These are phyloP conservation scores for Phylloporus sp. DNA, from an alignment of 1,284 basidiomycete species.

Conservation along the genomic window DNA sequence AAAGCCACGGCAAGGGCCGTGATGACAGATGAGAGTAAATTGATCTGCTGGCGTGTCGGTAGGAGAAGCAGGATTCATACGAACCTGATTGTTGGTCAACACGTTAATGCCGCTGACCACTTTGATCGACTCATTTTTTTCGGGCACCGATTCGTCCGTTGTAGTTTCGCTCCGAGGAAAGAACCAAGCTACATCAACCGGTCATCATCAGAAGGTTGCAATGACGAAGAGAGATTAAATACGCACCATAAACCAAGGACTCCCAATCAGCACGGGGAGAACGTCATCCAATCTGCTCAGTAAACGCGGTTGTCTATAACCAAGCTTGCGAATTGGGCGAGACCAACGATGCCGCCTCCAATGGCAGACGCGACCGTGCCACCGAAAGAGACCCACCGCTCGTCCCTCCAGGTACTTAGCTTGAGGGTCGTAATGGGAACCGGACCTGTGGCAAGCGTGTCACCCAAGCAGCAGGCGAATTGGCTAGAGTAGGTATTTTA, in stretches of 20 bases:
- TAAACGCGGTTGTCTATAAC: conserved; percentile 63
- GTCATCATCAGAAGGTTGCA: not conserved
- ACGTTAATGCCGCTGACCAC: conserved; percentile 74
- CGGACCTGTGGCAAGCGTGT: conserved; percentile 82
- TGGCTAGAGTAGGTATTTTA: conserved; percentile 50
- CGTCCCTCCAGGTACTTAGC: conserved; percentile 84
- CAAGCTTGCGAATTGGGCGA: conserved; percentile 61
- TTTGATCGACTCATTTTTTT: conserved; percentile 41
- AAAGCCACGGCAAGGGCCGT: conserved; percentile 43
- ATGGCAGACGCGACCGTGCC: conserved; percentile 76
- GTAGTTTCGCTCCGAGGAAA: conserved; percentile 86
- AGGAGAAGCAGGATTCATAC: conserved; percentile 13
- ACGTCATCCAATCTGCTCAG: conserved; percentile 38
- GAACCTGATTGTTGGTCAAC: conserved; percentile 82
- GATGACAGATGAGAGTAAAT: conserved; percentile 47
- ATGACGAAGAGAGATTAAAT: not conserved
- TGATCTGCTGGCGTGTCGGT: conserved; percentile 40
- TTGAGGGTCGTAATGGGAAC: conserved; percentile 79
- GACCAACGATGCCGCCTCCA: conserved; percentile 78
- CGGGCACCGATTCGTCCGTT: conserved; percentile 57
- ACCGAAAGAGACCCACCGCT: conserved; percentile 85
- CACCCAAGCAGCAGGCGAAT: conserved; percentile 83
- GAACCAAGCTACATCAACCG: conserved; percentile 72
- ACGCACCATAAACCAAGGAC: conserved; percentile 77
- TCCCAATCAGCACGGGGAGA: conserved; percentile 56